A percentile compares a stretch with the other conserved stretches of the same genome.
Evolutionary conservation across 768 basidiomycete species (phyloP).

Genomic region (Coprinellus micaceus): DNA sequence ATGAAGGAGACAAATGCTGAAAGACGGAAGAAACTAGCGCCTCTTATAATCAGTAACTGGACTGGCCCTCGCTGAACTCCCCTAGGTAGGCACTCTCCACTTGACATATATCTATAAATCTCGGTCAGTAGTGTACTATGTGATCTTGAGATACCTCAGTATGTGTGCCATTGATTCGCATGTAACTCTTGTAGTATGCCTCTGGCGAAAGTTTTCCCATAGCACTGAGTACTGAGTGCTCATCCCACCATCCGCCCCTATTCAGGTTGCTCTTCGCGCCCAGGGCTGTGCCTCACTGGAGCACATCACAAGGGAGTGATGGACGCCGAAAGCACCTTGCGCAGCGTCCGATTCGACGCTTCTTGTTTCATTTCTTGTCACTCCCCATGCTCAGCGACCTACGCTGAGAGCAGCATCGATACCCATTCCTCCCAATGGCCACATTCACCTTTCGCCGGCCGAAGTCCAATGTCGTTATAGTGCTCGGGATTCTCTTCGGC

Average conservation of each 20-base stretch:
- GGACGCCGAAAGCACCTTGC: background rate
- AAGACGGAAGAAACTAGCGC: slow-evolving; percentile 26
- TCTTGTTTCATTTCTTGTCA: too few species aligned
- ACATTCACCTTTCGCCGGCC: slow-evolving; percentile 21
- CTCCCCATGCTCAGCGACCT: slow-evolving; percentile 3
- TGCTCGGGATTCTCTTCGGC: slow-evolving; percentile 30
- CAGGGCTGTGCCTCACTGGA: background rate
- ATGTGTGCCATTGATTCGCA: too few species aligned
- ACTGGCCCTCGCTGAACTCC: slow-evolving; percentile 1
- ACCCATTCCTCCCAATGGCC: background rate
- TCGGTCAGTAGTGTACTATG: too few species aligned
- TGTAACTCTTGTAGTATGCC: too few species aligned
- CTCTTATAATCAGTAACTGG: slow-evolving; percentile 27
- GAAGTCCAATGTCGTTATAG: slow-evolving; percentile 22
- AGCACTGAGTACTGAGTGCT: too few species aligned
- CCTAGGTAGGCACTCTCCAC: too few species aligned
- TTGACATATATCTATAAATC: too few species aligned
- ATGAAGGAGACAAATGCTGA: slow-evolving; percentile 24
- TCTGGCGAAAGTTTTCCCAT: too few species aligned
- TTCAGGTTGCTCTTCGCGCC: too few species aligned
- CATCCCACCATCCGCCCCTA: too few species aligned
- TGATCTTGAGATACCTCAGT: too few species aligned
- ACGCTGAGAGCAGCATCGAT: slow-evolving; percentile 14
- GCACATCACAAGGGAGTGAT: background rate
- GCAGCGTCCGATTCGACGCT: too few species aligned